Evolutionary conservation across 768 basidiomycete genomes (phyloP), one percentile per base, ranked within the genome.

Genomic region (Exidia glandulosa): DNA sequence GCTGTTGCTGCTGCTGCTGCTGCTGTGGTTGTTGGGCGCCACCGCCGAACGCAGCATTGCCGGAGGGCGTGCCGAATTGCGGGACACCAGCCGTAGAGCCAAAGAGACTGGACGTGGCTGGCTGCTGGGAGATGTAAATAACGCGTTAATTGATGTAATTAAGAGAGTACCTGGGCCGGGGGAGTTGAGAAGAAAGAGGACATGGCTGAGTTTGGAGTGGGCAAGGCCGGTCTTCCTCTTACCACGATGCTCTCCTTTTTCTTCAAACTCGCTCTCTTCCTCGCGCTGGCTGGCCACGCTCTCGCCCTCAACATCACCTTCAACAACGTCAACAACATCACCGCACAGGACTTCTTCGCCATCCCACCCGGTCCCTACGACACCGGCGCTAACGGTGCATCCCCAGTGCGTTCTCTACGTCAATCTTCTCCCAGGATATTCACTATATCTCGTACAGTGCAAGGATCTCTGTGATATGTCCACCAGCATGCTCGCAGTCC

Each of bases 231-330:
- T 25, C 16, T 54, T 12, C 50, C 50, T 29, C 50, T 54, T 31
- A 13, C 50, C 50, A 29, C 30, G 58, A 63, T 59, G 60, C 32
- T 48, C 56, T 60, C 48, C 47, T 57, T 37, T 59, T 30, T 54
- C 16, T 41, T 63, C 45, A 72, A 72, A 72, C 67, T 74, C 61
- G 58, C 69, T 63, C 68, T 76, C 52, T 65, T 80, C 59, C 64
- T 71, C 58, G 71, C 72, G 65, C 76, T 85, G 73, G 82, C 81
- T 69, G 76, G 81, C 64, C 83, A 77, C 82, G 83, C 70, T 33
- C 64, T 79, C 59, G 74, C 81, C 29, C 76, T 86, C 70, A 78
- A 74, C 61, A 74, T 87, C 64, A 71, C 72, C 41, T 65, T 84
- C 34, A 75, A 74, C 70, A 23, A 57, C 64, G 60, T 64, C 73